Percentiles rank a stretch among this genome's conserved stretches.
These are phyloP conservation scores for Saccharomyces hybrid DNA, from an alignment of 1,139 yeast species.

Conservation along the genomic window DNA sequence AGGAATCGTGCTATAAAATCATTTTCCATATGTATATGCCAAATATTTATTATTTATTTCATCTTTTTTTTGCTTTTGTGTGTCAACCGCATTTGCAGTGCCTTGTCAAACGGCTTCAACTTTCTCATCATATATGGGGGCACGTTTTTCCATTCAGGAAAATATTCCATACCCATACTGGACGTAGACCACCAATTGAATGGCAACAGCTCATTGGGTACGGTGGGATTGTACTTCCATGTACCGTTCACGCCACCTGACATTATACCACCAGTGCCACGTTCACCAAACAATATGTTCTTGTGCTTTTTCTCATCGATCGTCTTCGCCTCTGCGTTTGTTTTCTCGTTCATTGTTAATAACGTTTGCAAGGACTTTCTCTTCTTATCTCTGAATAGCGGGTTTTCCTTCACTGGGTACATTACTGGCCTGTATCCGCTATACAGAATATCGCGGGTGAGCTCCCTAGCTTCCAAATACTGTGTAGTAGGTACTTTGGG, in stretches of 20 bases:
- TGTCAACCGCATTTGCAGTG: neutral
- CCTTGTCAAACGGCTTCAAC: slow-evolving; percentile 24
- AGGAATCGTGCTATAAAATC: neutral
- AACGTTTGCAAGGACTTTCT: slow-evolving; percentile 4
- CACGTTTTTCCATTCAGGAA: slow-evolving; percentile 28
- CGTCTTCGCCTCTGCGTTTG: neutral
- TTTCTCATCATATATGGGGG: slow-evolving; percentile 21
- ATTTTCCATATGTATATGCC: neutral
- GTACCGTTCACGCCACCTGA: slow-evolving; percentile 29
- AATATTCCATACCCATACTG: slow-evolving; percentile 28
- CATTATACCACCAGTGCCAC: slow-evolving; percentile 25
- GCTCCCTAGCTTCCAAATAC: slow-evolving; percentile 22
- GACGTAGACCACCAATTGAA: slow-evolving; percentile 26
- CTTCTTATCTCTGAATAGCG: slow-evolving; percentile 19
- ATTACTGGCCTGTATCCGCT: slow-evolving; percentile 30
- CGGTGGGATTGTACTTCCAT: slow-evolving; percentile 24
- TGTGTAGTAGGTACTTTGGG: slow-evolving; percentile 31
- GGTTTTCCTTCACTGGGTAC: slow-evolving; percentile 30
- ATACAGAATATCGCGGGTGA: slow-evolving; percentile 26
- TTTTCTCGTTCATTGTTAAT: slow-evolving; percentile 1
- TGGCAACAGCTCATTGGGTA: slow-evolving; percentile 21
- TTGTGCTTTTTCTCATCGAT: slow-evolving; percentile 3
- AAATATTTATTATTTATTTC: neutral
- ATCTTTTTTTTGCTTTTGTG: slow-evolving; percentile 1
- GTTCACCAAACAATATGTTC: slow-evolving; percentile 17